phyloP scores from a whole-genome alignment of 768 basidiomycete genomes.

The Lenzites betulinus region DNA sequence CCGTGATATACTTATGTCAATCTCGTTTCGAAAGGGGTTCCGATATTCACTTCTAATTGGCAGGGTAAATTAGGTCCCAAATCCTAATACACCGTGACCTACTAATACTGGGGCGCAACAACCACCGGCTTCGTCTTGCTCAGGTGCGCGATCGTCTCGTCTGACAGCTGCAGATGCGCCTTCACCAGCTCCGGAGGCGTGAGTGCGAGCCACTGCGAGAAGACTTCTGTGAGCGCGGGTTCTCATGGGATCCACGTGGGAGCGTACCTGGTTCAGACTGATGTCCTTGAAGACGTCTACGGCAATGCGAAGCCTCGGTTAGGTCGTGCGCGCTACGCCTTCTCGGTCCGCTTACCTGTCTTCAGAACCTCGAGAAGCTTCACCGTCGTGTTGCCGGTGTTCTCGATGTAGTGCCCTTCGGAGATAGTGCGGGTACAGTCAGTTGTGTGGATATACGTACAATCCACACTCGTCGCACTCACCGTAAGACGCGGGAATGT shows the following conservation, averaged over 20 bases:
- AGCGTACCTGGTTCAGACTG: constrained; percentile 32
- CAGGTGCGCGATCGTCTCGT: constrained; percentile 50
- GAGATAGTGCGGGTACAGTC: not conserved
- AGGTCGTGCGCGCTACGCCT: not conserved
- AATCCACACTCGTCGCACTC: constrained; percentile 1
- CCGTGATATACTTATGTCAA: no score
- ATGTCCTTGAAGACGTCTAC: constrained; percentile 35
- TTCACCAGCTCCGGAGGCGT: constrained; percentile 61
- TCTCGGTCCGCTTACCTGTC: not conserved
- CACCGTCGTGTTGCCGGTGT: constrained; percentile 42
- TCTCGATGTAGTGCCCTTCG: constrained; percentile 45
- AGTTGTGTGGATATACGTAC: not conserved
- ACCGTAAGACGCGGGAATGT: constrained; percentile 62
- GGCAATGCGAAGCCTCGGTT: not conserved
- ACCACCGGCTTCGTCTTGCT: constrained; percentile 53
- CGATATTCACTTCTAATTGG: no score
- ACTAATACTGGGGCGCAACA: constrained; percentile 34
- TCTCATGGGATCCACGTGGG: no score
- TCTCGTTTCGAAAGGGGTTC: no score
- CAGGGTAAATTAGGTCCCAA: no score
- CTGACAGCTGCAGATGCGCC: constrained; percentile 56
- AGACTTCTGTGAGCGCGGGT: not conserved
- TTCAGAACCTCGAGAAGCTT: constrained; percentile 37
- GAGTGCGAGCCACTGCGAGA: constrained; percentile 56
- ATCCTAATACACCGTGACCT: no score